phyloP scores from a whole-genome alignment of 495 filamentous ascomycete genomes.

The Neurospora cerealis region DNA sequence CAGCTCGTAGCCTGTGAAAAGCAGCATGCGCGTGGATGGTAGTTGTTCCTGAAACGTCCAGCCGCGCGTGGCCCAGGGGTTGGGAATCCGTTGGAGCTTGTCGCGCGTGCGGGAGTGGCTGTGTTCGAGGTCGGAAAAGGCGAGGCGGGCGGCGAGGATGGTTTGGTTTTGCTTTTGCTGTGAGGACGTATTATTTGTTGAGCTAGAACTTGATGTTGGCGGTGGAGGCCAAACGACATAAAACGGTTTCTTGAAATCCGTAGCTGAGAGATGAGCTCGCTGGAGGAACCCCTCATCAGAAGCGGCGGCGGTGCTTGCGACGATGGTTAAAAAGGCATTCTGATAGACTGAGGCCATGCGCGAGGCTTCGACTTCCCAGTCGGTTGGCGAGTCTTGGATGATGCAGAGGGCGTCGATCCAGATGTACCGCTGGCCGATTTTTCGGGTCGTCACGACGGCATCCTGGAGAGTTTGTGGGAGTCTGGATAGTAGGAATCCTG shows the following conservation, averaged over 20 bases:
- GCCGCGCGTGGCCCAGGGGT: not conserved
- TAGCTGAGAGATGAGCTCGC: not conserved
- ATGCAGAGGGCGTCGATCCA: constrained; percentile 1
- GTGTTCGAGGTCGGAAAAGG: not conserved
- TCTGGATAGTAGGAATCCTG: not conserved
- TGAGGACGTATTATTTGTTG: too few relatives aligned
- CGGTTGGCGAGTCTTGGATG: constrained; percentile 1
- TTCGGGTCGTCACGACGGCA: not conserved
- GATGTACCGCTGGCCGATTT: not conserved
- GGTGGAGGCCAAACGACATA: not conserved
- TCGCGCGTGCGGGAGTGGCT: not conserved
- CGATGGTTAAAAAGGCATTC: constrained; percentile 1
- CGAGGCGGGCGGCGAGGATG: not conserved
- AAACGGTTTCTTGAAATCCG: not conserved
- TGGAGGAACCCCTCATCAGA: constrained; percentile 1
- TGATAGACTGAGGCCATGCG: constrained; percentile 4
- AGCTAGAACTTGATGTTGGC: too few relatives aligned
- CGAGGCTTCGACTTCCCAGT: constrained; percentile 5
- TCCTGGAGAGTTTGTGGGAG: not conserved
- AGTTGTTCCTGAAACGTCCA: constrained; percentile 5
- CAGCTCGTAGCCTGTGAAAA: not conserved
- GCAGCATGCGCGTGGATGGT: not conserved
- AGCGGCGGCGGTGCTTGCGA: not conserved
- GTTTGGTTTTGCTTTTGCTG: not conserved
- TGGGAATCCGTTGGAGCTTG: not conserved